Base-by-base conservation (phyloP, 257 asterid species). In the Solanum sejunctum region DNA sequence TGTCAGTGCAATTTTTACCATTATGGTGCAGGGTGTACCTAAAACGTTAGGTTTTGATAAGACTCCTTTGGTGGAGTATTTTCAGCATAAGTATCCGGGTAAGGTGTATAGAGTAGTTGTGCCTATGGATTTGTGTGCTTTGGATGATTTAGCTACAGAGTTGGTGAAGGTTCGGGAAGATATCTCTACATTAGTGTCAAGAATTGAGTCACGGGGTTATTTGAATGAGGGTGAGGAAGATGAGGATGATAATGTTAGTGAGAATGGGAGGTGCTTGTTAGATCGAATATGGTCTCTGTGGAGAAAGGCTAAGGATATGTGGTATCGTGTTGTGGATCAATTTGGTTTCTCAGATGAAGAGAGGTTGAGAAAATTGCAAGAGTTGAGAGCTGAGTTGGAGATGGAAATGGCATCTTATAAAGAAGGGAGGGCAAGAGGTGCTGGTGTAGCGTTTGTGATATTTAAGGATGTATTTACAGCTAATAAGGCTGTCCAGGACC, bases 361-460 rank as follows among this genome's bases (percentile, higher is more conserved):
- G 86, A 97, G 87, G 85, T 85, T 97, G 89, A 94, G 98, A 89
- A 94, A 93, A 90, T 88, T 97, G 91, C 99, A 97, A 88, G 99
- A 94, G 90, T 84, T 70, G 85, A 92, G 99, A 88, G 99, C 99
- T 56, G 98, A 97, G 90, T 86, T 94, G 86, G 99, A 97, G 90
- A 97, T 97, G 99, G 98, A 97, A 90, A 95, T 95, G 99, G 96
- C 96, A 23, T 94, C 97, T 84, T 96, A 96, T 85, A 96, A 95
- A 89, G 98, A 96, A n/a, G 98, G 98, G 52, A 91, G 94, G 47
- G 99, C 99, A 12, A 92, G 90, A 85, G 98, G 99, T 84, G 99
- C 98, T 41, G 99, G 99, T 28, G 99, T 93, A 83, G 98, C 98
- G 6, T 97, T 97, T 87, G 98, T 97, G 83, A 98, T 97, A 86